These are phyloP conservation scores for Termitomyces heimii DNA, from an alignment of 768 basidiomycete genomes.

Conservation along the genomic window DNA sequence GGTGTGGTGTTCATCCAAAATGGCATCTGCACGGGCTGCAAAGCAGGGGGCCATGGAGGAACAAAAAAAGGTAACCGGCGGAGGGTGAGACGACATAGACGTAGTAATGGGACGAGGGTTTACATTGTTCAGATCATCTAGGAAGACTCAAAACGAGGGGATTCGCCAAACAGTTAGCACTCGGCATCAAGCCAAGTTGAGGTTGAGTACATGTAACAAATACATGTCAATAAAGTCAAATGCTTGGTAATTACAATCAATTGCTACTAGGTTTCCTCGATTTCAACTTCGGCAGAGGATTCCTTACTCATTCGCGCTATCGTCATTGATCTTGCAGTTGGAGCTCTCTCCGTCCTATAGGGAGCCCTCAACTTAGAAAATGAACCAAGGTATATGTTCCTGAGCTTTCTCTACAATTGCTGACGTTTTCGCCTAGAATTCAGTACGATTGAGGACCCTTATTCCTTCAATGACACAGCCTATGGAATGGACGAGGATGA, in stretches of 20 bases:
- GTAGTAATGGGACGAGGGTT: too few species aligned
- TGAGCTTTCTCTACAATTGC: conserved; percentile 21
- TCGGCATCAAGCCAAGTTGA: too few species aligned
- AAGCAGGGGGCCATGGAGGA: too few species aligned
- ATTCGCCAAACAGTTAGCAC: too few species aligned
- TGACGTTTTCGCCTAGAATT: conserved; percentile 37
- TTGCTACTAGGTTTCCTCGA: background rate
- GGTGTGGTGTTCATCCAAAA: too few species aligned
- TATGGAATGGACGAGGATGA: conserved; percentile 54
- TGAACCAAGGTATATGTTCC: conserved; percentile 48
- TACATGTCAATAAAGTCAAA: conserved; percentile 20
- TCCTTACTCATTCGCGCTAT: background rate
- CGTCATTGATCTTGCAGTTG: background rate
- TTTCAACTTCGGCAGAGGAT: background rate
- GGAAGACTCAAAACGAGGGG: too few species aligned
- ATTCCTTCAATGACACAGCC: conserved; percentile 55
- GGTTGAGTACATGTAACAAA: too few species aligned
- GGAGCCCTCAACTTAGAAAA: conserved; percentile 11
- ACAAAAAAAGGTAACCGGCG: too few species aligned
- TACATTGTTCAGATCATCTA: too few species aligned
- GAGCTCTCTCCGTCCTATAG: background rate
- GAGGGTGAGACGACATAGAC: too few species aligned
- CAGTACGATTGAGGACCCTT: conserved; percentile 43
- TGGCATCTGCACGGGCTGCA: too few species aligned
- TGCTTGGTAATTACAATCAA: conserved; percentile 19